Conservation (phyloP, 495 filamentous ascomycete species). For the Talaromyces stipitatus region DNA sequence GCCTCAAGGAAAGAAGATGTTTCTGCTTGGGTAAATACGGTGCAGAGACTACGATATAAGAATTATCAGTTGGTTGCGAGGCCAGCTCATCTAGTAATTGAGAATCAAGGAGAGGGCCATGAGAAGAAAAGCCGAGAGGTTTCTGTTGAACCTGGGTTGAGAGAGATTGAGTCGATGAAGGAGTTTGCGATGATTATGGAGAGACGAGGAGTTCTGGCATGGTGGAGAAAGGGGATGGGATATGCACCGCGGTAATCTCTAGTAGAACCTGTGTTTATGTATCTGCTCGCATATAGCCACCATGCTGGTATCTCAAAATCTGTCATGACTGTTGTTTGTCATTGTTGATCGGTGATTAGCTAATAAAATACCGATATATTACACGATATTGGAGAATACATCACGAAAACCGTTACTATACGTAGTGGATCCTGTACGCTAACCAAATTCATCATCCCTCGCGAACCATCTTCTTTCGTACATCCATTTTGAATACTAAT, state of each 20-base stretch:
- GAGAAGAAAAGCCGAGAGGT: background rate
- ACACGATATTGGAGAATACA: background rate
- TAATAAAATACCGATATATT: background rate
- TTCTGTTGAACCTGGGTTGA: conserved; percentile 11
- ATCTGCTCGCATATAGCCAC: too few species aligned
- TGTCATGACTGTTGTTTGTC: too few species aligned
- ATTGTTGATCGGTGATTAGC: background rate
- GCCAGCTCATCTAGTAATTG: conserved; percentile 18
- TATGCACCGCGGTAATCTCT: conserved; percentile 14
- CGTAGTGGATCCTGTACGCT: background rate
- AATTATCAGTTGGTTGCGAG: conserved; percentile 40
- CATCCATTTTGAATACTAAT: background rate
- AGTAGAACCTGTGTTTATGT: background rate
- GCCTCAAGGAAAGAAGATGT: conserved; percentile 42
- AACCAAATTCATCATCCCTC: conserved; percentile 3
- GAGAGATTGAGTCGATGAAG: conserved; percentile 36
- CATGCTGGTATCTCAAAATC: too few species aligned
- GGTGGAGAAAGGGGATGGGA: conserved; percentile 46
- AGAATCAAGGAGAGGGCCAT: conserved; percentile 3
- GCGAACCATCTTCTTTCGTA: background rate
- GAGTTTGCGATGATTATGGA: conserved; percentile 39
- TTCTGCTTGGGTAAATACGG: conserved; percentile 47
- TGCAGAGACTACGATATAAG: conserved; percentile 43
- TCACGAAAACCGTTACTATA: background rate
- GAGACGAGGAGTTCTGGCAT: conserved; percentile 31